These are phyloP conservation scores for Fusarium equiseti DNA, from an alignment of 2,329 filamentous ascomycete genomes.

Conservation along the genomic window DNA sequence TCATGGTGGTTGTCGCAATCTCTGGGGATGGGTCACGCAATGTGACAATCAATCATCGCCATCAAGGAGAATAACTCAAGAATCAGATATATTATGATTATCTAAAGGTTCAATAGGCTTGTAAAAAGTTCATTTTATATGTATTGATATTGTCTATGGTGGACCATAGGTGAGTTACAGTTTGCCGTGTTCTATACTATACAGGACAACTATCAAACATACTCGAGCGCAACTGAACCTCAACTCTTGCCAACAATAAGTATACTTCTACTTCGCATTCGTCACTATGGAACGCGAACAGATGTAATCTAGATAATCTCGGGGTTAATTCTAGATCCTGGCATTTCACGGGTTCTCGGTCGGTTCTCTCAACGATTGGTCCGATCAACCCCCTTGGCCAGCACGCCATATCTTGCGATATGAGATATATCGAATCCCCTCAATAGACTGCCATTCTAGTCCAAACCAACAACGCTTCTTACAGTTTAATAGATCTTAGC, in stretches of 20 bases:
- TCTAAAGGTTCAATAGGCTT: accelerated
- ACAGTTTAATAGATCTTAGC: not conserved
- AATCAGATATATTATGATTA: not conserved
- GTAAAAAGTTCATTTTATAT: accelerated
- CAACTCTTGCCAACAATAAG: not conserved
- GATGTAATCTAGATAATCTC: not conserved
- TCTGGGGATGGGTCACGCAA: constrained; percentile 45
- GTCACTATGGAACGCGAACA: not conserved
- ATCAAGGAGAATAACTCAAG: not conserved
- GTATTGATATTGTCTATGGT: accelerated
- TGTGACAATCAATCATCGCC: constrained; percentile 4
- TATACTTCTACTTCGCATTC: not conserved
- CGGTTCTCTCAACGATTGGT: constrained; percentile 42
- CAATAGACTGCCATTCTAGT: constrained; percentile 25
- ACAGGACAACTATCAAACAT: not conserved
- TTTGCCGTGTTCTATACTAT: not conserved
- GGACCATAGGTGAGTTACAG: constrained; percentile 1
- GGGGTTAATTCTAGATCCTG: not conserved
- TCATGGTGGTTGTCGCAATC: constrained; percentile 41
- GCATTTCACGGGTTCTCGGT: constrained; percentile 35
- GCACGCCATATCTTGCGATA: constrained; percentile 41
- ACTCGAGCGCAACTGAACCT: not conserved
- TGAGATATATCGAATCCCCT: constrained; percentile 27
- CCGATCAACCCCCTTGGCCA: constrained; percentile 1
- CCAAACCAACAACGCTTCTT: not conserved